Evolutionary conservation across 2,329 filamentous ascomycete species (phyloP).

Genomic region (Amphichorda felina): DNA sequence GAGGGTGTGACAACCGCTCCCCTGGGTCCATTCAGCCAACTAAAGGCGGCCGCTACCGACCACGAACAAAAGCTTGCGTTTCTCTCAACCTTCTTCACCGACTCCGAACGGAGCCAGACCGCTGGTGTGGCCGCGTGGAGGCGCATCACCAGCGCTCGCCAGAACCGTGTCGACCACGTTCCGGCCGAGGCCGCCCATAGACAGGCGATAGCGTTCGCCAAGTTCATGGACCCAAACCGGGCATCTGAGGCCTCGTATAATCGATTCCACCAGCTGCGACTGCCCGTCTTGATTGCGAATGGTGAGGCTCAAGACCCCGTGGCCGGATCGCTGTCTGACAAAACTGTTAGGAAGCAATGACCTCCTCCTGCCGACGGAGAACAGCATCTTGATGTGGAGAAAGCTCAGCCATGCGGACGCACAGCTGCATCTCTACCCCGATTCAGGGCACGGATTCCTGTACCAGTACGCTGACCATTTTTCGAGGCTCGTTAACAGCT

Average conservation of each 20-base stretch:
- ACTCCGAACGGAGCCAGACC: conserved; percentile 15
- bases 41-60: conserved; percentile 16
- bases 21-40: conserved; percentile 17
- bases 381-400: conserved; percentile 24
- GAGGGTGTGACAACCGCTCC: conserved; percentile 17
- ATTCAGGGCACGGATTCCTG: conserved; percentile 23
- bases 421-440: conserved; percentile 20
- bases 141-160: conserved; percentile 16
- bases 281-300: conserved; percentile 25
- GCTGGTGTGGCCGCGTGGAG: conserved; percentile 20
- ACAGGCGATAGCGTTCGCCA: conserved; percentile 19
- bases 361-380: conserved; percentile 20
- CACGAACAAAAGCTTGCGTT: conserved; percentile 21
- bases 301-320: conserved; percentile 15
- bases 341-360: conserved; percentile 18
- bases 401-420: conserved; percentile 16
- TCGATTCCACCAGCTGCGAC: conserved; percentile 17
- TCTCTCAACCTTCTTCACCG: conserved; percentile 19
- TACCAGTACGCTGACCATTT: conserved; percentile 20
- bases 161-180: conserved; percentile 13
- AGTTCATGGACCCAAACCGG: conserved; percentile 20
- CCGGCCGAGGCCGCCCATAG: conserved; percentile 13
- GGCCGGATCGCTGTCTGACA: neutral
- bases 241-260: conserved; percentile 19
- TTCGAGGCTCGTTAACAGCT: conserved; percentile 17